Evolutionary conservation across 2,329 filamentous ascomycete species (phyloP).

Genomic region (Colletotrichum echinochloae): DNA sequence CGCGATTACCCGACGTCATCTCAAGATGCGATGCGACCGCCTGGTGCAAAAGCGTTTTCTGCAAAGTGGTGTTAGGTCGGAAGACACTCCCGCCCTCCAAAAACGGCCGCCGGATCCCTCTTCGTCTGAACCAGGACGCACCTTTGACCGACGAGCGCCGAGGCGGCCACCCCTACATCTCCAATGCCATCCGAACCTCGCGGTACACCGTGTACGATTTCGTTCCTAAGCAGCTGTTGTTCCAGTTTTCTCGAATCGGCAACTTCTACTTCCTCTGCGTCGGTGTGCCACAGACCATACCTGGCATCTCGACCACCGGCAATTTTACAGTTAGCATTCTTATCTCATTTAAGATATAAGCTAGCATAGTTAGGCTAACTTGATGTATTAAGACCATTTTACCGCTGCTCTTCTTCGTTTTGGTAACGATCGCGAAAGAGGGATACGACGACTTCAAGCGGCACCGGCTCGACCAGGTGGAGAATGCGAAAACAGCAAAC

Average conservation of each 20-base stretch:
- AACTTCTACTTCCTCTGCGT: constrained; percentile 92
- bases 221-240: constrained; percentile 84
- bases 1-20: background rate
- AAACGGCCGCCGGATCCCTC: constrained; percentile 70
- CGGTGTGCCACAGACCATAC: constrained; percentile 84
- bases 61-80: constrained; percentile 69
- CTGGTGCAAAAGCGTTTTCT: constrained; percentile 51
- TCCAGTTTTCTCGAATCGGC: constrained; percentile 86
- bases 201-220: constrained; percentile 89
- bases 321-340: too few relatives aligned
- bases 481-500: constrained; percentile 71
- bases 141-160: constrained; percentile 63
- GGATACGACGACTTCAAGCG: constrained; percentile 87
- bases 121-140: constrained; percentile 53
- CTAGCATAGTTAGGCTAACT: too few relatives aligned
- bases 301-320: constrained; percentile 80
- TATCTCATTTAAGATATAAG: too few relatives aligned
- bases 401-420: constrained; percentile 80
- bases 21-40: constrained; percentile 20
- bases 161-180: constrained; percentile 59
- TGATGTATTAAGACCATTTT: too few relatives aligned
- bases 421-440: constrained; percentile 85
- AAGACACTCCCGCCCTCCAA: constrained; percentile 77
- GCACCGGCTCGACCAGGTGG: constrained; percentile 83
- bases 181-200: constrained; percentile 80